These are phyloP conservation scores for Aspergillus sp. DNA, from an alignment of 2,329 filamentous ascomycete genomes.

Conservation along the genomic window DNA sequence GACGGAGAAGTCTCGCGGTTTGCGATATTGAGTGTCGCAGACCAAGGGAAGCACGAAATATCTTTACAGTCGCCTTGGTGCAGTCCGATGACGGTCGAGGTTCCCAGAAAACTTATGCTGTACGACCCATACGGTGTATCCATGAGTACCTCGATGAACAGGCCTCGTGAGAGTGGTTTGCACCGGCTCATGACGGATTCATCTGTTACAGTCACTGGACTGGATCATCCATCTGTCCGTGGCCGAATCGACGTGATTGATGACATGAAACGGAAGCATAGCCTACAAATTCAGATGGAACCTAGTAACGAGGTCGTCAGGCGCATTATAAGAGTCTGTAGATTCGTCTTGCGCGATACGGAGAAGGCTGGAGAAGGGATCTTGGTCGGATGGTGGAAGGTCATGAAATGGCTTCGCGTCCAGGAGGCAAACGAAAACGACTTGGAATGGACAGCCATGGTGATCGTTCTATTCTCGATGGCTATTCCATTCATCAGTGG, in stretches of 20 bases:
- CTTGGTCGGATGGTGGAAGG: conserved; percentile 66
- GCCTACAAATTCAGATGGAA: conserved; percentile 60
- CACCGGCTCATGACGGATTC: conserved; percentile 40
- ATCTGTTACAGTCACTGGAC: conserved; percentile 40
- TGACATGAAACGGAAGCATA: conserved; percentile 55
- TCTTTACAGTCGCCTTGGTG: conserved; percentile 73
- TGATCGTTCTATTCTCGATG: conserved; percentile 58
- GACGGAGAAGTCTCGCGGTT: conserved; percentile 64
- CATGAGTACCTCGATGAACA: conserved; percentile 44
- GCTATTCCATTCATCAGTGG: conserved; percentile 53
- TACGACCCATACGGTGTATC: conserved; percentile 57
- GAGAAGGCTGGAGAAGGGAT: conserved; percentile 53
- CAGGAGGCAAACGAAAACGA: conserved; percentile 45
- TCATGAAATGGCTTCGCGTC: conserved; percentile 59
- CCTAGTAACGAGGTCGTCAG: conserved; percentile 58
- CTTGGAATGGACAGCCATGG: conserved; percentile 63
- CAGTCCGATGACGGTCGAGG: conserved; percentile 57
- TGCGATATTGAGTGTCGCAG: conserved; percentile 60
- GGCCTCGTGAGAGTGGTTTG: conserved; percentile 48
- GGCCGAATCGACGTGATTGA: conserved; percentile 63
- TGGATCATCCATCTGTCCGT: conserved; percentile 53
- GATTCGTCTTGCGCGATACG: conserved; percentile 55
- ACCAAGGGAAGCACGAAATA: conserved; percentile 58
- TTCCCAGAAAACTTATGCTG: conserved; percentile 53
- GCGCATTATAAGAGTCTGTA: conserved; percentile 55